Evolutionary conservation across 176 grass and related monocot genomes (phyloP).

Genomic region (Aegilops sharonensis): DNA sequence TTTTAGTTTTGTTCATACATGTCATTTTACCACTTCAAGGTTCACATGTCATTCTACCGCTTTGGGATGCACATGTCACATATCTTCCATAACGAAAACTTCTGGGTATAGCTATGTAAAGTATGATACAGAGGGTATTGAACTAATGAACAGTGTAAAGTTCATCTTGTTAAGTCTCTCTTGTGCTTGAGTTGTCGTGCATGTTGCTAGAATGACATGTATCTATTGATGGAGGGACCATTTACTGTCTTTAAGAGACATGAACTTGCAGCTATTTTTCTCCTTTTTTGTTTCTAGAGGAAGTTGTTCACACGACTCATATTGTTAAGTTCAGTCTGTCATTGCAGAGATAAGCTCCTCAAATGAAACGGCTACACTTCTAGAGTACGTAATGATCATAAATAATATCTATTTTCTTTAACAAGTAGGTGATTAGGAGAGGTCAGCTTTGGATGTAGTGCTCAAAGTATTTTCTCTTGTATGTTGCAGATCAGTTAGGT

Average conservation of each 20-base stretch:
- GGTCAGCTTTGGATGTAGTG: conserved; percentile 18
- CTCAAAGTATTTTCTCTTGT: conserved; percentile 10
- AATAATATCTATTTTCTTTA: conserved; percentile 34
- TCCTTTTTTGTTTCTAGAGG: conserved; percentile 17
- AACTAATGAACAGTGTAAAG: neutral
- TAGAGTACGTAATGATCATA: conserved; percentile 69
- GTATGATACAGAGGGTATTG: neutral
- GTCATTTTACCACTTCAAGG: neutral
- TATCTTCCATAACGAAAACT: neutral
- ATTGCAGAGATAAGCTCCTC: conserved; percentile 98
- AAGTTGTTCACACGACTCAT: conserved; percentile 26
- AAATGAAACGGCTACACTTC: conserved; percentile 76
- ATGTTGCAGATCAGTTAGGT: conserved; percentile 87
- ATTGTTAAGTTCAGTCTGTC: conserved; percentile 65
- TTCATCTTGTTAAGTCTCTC: neutral
- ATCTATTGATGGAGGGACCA: neutral
- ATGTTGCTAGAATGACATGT: neutral
- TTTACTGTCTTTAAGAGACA: conserved; percentile 4
- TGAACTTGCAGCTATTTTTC: conserved; percentile 12
- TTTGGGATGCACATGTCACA: neutral
- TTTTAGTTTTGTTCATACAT: conserved; percentile 11
- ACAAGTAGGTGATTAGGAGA: conserved; percentile 21
- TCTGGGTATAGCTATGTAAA: conserved; percentile 2
- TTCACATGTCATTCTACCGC: conserved; percentile 10
- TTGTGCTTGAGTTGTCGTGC: neutral